phyloP scores from a whole-genome alignment of 805 yeast species.

The Grigorovia yakushimaensis region DNA sequence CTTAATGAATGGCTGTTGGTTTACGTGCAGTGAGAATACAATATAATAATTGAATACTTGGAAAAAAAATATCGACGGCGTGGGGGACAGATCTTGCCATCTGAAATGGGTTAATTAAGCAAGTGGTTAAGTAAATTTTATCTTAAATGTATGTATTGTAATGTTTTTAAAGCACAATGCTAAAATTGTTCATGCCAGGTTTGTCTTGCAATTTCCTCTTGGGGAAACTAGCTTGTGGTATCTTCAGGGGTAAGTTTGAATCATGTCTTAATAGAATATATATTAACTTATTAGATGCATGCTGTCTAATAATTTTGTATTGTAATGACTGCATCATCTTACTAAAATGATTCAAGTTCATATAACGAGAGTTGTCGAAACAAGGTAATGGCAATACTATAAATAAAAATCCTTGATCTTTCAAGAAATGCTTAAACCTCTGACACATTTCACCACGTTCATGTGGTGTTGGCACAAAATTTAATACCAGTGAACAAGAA shows the following conservation, averaged over 20 bases:
- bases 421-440: constrained; percentile 48
- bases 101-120: too few relatives aligned
- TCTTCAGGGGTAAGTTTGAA: background rate
- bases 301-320: constrained; percentile 35
- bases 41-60: too few relatives aligned
- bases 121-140: too few relatives aligned
- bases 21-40: too few relatives aligned
- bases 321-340: constrained; percentile 54
- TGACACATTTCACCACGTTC: constrained; percentile 71
- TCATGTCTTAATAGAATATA: constrained; percentile 49
- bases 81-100: too few relatives aligned
- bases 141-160: too few relatives aligned
- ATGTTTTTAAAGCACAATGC: constrained; percentile 31
- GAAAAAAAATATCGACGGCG: too few relatives aligned
- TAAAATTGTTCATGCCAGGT: constrained; percentile 57
- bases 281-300: constrained; percentile 60
- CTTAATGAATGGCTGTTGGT: too few relatives aligned
- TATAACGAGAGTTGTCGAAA: constrained; percentile 70
- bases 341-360: constrained; percentile 35
- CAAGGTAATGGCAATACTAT: constrained; percentile 88
- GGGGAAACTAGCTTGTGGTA: constrained; percentile 1
- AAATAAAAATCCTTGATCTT: constrained; percentile 37
- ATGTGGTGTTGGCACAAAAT: constrained; percentile 69
- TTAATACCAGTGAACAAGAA: constrained; percentile 79
- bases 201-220: constrained; percentile 51